Base-by-base conservation (phyloP, 495 filamentous ascomycete species). In the Aspergillus kassunensis region DNA sequence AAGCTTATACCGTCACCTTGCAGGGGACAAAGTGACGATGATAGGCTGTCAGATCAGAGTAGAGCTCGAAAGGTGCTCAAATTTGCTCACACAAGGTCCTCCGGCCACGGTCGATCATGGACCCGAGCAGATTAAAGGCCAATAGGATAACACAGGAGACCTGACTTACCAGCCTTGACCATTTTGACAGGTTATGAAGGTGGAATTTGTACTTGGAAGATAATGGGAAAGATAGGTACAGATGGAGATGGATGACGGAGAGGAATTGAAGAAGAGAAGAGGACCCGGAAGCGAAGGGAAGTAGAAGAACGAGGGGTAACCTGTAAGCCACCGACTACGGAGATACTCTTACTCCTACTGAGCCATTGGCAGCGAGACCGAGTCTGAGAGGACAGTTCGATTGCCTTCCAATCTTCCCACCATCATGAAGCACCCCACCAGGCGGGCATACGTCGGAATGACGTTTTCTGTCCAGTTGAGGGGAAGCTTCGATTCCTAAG, bases 151-250 rank as follows among this genome's bases (percentile, higher is more conserved):
- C 41, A 33, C 46, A n/a, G 39, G 40, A 45, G 56, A 44, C 39
- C 34, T 29, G 55, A 83, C 90, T 68, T 80, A 95, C 90, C 90
- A 78, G 90, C 90, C 80, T 93, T 95, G 76, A 93, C 90, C 90
- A 95, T 95, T 81, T 80, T 92, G 84, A 78, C 67, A 67, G 69
- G 65, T 54, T 68, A 46, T 44, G 54, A 11, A 43, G 31, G 55
- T 57, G 47, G 44, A 34, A 36, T 19, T 41, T 57, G 54, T 47
- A 49, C 13, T 37, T 47, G 43, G 27, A 53, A 42, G 34, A 39
- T 3, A 6, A 33, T 21, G 9, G 21, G 29, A 20, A 46, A 15
- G 44, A 46, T 35, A 20, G 44, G 24, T 46, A 46, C 25, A 31
- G 24, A 51, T 18, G 21, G 36, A 39, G 30, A 33, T 20, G 31